Base-by-base conservation (phyloP, 2,329 filamentous ascomycete species). In the Dactylellina haptotyla region DNA sequence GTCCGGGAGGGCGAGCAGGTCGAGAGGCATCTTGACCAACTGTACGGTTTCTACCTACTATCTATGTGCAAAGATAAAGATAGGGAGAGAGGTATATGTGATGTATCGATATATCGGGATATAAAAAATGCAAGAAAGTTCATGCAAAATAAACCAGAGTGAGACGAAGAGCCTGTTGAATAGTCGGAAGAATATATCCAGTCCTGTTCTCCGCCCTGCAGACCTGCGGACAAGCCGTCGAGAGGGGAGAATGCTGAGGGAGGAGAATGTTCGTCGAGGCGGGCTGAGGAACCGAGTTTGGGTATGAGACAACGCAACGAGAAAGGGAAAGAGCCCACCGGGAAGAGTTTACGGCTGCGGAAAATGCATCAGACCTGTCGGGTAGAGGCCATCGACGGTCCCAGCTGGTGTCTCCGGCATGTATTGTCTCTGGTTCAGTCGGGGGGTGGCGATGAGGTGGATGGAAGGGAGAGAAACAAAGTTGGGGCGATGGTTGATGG, bases 1-100 rank as follows among this genome's bases (percentile, higher is more conserved):
- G 66, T 71, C 58, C 26, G 66, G 66, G 39, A 71, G 66, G 30
- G 66, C 50, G 26, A 71, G 25, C 14, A 71, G 58, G 46, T 71
- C 66, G 58, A 63, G 51, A 57, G 66, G 66, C 66, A 71, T 71
- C 20, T n/a, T 48, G 58, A 43, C 20, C 34, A 2, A 14, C 18
- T 3, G 25, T 4, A 20, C 5, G n/a, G n/a, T n/a, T n/a, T n/a
- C n/a, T n/a, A n/a, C n/a, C n/a, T n/a, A n/a, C n/a, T n/a, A n/a
- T n/a, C n/a, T n/a, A n/a, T n/a, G n/a, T n/a, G n/a, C n/a, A 16
- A 18, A 43, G 39, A 43, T 9, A 43, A 18, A 43, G 4, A 46
- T 20, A 46, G 20, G 43, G 9, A n/a, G n/a, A n/a, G n/a, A n/a
- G n/a, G n/a, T n/a, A n/a, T n/a, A n/a, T n/a, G n/a, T n/a, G n/a